Percentiles rank a stretch among this genome's conserved stretches.
Evolutionary conservation across 148 eudicot species (phyloP).

Genomic region (Chenopodium album): DNA sequence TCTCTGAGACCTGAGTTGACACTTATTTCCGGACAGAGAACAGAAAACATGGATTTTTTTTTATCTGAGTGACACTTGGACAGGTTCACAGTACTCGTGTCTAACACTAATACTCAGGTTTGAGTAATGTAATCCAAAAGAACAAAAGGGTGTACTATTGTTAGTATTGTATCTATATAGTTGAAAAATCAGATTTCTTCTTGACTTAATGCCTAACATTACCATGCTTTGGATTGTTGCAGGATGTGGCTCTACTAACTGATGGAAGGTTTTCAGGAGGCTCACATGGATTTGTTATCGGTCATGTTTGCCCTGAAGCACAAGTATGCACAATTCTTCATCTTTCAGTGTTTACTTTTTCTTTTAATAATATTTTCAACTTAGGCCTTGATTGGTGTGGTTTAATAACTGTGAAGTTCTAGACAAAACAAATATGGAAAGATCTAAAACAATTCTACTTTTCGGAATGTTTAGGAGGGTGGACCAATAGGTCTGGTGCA

Average conservation of each 20-base stretch:
- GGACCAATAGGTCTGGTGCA: constrained; percentile 85
- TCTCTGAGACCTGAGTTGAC: background rate
- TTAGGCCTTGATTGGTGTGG: background rate
- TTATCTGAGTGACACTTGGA: background rate
- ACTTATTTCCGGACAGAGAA: background rate
- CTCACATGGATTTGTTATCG: constrained; percentile 96
- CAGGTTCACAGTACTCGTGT: background rate
- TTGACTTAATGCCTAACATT: background rate
- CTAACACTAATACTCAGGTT: background rate
- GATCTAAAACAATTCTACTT: background rate
- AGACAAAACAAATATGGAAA: background rate
- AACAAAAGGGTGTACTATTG: background rate
- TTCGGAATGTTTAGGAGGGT: constrained; percentile 60
- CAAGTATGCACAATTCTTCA: constrained; percentile 47
- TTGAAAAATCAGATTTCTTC: background rate
- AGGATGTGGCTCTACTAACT: constrained; percentile 89
- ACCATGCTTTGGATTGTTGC: constrained; percentile 24
- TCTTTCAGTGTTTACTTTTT: background rate
- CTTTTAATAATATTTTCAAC: background rate
- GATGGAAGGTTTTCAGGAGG: constrained; percentile 99
- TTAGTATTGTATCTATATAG: background rate
- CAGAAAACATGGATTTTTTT: background rate
- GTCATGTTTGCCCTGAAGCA: constrained; percentile 95
- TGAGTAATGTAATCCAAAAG: background rate
- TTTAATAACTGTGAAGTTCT: background rate